Conservation (phyloP, 2,329 filamentous ascomycete genomes). For the Fusarium keratoplasticum region DNA sequence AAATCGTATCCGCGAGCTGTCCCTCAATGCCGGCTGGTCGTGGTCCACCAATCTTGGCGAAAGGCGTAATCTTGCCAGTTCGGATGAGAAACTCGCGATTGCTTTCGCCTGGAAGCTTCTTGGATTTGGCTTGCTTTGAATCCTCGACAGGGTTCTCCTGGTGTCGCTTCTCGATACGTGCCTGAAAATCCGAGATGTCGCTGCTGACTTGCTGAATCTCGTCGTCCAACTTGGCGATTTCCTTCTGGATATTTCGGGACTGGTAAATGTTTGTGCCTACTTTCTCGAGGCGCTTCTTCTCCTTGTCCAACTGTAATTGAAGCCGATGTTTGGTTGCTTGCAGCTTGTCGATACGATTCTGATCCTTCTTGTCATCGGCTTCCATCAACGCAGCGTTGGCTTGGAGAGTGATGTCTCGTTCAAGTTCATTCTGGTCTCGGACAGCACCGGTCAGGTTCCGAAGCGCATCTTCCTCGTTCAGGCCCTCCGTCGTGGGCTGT, state of each 20-base stretch:
- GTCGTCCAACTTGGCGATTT: conserved; percentile 74
- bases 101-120: conserved; percentile 80
- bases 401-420: conserved; percentile 81
- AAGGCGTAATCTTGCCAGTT: conserved; percentile 97
- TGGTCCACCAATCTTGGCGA: conserved; percentile 80
- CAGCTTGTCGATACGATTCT: conserved; percentile 71
- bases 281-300: conserved; percentile 59
- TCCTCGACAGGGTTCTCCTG: conserved; percentile 61
- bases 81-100: conserved; percentile 91
- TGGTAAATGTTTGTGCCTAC: conserved; percentile 60
- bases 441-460: conserved; percentile 75
- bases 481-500: conserved; percentile 37
- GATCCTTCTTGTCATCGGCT: conserved; percentile 72
- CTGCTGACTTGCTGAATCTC: conserved; percentile 73
- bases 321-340: conserved; percentile 68
- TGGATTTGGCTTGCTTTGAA: conserved; percentile 60
- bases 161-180: conserved; percentile 82
- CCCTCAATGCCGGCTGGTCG: conserved; percentile 71
- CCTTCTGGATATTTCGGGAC: conserved; percentile 69
- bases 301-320: conserved; percentile 71
- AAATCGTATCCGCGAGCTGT: conserved; percentile 79
- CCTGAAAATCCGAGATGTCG: conserved; percentile 84
- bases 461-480: conserved; percentile 71
- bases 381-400: conserved; percentile 70
- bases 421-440: conserved; percentile 89